Evolutionary conservation across 805 yeast species (phyloP).

Genomic region (Pichia californica): DNA sequence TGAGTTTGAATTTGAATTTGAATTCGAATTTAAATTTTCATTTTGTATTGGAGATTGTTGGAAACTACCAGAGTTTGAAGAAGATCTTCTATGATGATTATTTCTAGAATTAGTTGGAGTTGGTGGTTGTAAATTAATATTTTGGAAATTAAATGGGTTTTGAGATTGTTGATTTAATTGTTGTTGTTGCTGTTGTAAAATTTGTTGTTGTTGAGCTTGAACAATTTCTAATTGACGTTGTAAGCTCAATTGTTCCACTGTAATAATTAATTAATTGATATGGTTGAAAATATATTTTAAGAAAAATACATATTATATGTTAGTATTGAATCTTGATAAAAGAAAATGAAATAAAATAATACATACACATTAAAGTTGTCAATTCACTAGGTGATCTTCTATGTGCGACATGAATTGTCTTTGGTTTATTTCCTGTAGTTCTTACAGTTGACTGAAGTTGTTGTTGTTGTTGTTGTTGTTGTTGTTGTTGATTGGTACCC

Average conservation of each 20-base stretch:
- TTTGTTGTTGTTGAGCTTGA: slow-evolving; percentile 87
- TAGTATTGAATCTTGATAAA: slow-evolving; percentile 1
- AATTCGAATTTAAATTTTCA: slow-evolving; percentile 4
- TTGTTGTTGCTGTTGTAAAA: slow-evolving; percentile 63
- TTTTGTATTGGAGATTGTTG: too few species aligned
- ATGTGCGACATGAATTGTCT: slow-evolving; percentile 87
- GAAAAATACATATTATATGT: background rate
- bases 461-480: too few species aligned
- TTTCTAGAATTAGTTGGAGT: background rate
- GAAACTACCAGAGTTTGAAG: slow-evolving; percentile 19
- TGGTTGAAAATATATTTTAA: too few species aligned
- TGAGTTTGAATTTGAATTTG: slow-evolving; percentile 1
- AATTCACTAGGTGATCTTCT: slow-evolving; percentile 93
- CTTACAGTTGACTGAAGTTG: slow-evolving; percentile 28
- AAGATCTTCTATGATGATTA: slow-evolving; percentile 28
- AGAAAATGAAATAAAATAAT: background rate
- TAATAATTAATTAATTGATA: too few species aligned
- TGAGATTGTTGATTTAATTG: slow-evolving; percentile 32
- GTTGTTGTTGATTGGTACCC: background rate
- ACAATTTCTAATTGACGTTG: slow-evolving; percentile 91
- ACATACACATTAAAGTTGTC: slow-evolving; percentile 77
- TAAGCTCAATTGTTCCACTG: slow-evolving; percentile 75
- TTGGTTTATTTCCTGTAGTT: slow-evolving; percentile 36
- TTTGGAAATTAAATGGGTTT: slow-evolving; percentile 19
- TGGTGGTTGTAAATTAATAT: slow-evolving; percentile 21